phyloP scores from a whole-genome alignment of 441 rosid genomes.

The Croton setiger region DNA sequence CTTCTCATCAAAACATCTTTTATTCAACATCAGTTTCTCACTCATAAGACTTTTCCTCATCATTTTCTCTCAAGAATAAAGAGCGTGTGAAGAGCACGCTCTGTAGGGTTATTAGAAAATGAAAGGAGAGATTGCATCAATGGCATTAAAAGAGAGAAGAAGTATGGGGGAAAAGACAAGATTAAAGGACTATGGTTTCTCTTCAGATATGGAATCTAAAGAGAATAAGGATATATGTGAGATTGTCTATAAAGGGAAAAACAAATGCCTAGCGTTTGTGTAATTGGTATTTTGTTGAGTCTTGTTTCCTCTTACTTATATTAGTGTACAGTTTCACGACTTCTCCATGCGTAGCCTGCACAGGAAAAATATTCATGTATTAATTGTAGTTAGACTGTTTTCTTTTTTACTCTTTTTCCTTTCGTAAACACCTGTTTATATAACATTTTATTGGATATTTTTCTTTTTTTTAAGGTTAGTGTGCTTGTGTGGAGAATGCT shows the following conservation, averaged over 20 bases:
- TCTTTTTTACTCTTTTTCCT: no score
- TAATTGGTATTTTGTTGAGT: no score
- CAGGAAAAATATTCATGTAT: neutral
- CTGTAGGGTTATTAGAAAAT: neutral
- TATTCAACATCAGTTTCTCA: conserved; percentile 46
- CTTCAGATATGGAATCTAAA: neutral
- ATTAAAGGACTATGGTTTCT: neutral
- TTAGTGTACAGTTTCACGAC: neutral
- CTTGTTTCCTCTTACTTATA: neutral
- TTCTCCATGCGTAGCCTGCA: neutral
- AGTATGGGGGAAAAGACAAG: neutral
- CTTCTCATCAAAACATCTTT: conserved; percentile 41
- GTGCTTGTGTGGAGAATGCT: no score
- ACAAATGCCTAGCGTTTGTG: neutral
- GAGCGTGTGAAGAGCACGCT: neutral
- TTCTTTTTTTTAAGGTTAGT: no score
- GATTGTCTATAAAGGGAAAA: neutral
- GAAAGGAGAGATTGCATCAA: neutral
- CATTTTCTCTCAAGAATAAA: neutral
- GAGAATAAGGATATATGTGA: neutral
- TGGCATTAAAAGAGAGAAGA: neutral
- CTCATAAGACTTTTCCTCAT: conserved; percentile 12
- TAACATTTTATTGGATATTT: no score
- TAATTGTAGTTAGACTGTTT: neutral
- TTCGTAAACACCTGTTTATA: no score